Evolutionary conservation across 2,329 filamentous ascomycete genomes (phyloP).

Genomic region (Cladophialophora bantiana): DNA sequence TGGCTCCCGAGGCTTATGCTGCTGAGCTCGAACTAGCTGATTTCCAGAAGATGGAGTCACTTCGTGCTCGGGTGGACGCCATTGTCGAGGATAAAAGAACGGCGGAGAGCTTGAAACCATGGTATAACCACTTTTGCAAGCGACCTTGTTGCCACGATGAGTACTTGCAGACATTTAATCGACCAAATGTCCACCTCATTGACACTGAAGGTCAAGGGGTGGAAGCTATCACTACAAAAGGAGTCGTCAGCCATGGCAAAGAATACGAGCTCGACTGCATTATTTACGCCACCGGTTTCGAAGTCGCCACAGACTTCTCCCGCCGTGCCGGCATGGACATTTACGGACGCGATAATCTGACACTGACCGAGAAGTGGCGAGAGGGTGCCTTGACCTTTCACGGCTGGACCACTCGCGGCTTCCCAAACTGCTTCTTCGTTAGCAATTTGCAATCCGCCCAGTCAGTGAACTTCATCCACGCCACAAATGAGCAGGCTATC

Average conservation of each 20-base stretch:
- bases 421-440: slow-evolving; percentile 36
- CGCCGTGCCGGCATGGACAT: slow-evolving; percentile 40
- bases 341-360: slow-evolving; percentile 39
- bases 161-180: slow-evolving; percentile 67
- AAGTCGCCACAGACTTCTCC: slow-evolving; percentile 30
- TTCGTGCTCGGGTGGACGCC: slow-evolving; percentile 54
- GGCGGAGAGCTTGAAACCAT: slow-evolving; percentile 63
- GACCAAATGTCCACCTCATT: slow-evolving; percentile 63
- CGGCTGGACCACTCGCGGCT: slow-evolving; percentile 29
- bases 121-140: slow-evolving; percentile 70
- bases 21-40: slow-evolving; percentile 30
- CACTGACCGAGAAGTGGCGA: slow-evolving; percentile 42
- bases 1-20: slow-evolving; percentile 13
- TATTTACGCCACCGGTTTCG: slow-evolving; percentile 57
- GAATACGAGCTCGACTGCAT: slow-evolving; percentile 59
- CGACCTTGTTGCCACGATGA: slow-evolving; percentile 68
- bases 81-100: slow-evolving; percentile 62
- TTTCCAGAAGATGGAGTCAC: slow-evolving; percentile 35
- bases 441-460: slow-evolving; percentile 31
- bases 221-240: slow-evolving; percentile 53
- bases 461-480: slow-evolving; percentile 33
- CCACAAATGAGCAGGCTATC: slow-evolving; percentile 32
- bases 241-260: slow-evolving; percentile 56
- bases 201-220: slow-evolving; percentile 65
- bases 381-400: slow-evolving; percentile 31